Evolutionary conservation across 2,329 filamentous ascomycete genomes (phyloP).

Genomic region (Myriangium duriaei): DNA sequence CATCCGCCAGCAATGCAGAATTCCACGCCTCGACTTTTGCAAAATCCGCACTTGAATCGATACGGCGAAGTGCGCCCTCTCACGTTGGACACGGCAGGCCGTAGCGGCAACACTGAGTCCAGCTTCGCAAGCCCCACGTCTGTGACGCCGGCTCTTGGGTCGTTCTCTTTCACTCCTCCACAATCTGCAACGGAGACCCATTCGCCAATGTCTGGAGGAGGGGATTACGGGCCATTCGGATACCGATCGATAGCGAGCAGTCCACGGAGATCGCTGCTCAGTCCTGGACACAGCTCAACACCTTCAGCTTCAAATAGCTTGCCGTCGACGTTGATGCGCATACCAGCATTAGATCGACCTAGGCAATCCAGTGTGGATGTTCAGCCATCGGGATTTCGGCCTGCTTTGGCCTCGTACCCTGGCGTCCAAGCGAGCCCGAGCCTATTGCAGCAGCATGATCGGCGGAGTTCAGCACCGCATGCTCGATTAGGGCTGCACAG

Average conservation of each 20-base stretch:
- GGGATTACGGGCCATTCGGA: not conserved
- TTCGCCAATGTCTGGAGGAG: constrained; percentile 29
- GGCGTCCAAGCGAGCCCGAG: not conserved
- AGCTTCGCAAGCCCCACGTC: constrained; percentile 47
- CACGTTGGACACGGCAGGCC: constrained; percentile 54
- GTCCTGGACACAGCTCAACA: constrained; percentile 8
- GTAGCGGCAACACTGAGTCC: constrained; percentile 49
- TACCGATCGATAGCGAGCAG: constrained; percentile 1
- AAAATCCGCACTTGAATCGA: constrained; percentile 1
- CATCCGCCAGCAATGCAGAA: constrained; percentile 1
- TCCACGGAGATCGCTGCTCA: constrained; percentile 11
- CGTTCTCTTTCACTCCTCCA: constrained; percentile 50
- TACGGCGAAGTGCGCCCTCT: constrained; percentile 52
- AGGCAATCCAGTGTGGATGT: constrained; percentile 30
- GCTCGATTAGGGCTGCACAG: constrained; percentile 7
- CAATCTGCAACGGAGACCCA: constrained; percentile 36
- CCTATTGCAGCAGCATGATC: not conserved
- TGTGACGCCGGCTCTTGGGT: constrained; percentile 54
- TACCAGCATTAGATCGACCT: constrained; percentile 32
- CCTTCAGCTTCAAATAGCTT: constrained; percentile 1
- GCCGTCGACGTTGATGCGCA: constrained; percentile 16
- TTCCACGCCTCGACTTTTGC: constrained; percentile 1
- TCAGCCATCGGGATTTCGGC: constrained; percentile 31
- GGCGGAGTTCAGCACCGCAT: not conserved
- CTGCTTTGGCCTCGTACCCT: constrained; percentile 30